Evolutionary conservation across 345 rosid genomes (phyloP).

Genomic region (Salix viminalis): DNA sequence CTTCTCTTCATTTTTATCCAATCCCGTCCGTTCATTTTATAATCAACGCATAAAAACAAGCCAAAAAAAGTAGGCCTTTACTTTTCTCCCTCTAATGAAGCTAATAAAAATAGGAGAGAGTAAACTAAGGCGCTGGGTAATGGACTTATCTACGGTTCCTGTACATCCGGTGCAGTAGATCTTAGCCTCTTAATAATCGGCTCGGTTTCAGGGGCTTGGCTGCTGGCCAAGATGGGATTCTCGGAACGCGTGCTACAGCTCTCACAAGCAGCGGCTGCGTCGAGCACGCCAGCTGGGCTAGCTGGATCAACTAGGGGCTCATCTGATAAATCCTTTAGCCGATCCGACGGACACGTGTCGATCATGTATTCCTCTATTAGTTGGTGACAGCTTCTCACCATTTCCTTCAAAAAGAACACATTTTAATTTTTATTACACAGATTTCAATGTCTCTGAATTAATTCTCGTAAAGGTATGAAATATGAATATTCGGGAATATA

Average conservation of each 20-base stretch:
- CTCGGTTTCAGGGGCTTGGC: slow-evolving; percentile 26
- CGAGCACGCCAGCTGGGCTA: slow-evolving; percentile 62
- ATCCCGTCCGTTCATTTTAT: slow-evolving; percentile 26
- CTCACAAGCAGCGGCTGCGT: slow-evolving; percentile 54
- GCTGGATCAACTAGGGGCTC: slow-evolving; percentile 37
- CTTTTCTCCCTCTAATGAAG: slow-evolving; percentile 9
- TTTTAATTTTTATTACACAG: slow-evolving; percentile 26
- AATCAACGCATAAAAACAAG: slow-evolving; percentile 13
- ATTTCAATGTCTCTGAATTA: slow-evolving; percentile 28
- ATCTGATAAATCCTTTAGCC: slow-evolving; percentile 16
- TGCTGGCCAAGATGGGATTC: slow-evolving; percentile 26
- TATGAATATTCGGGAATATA: slow-evolving; percentile 2
- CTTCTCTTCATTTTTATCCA: slow-evolving; percentile 4
- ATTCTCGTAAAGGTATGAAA: not conserved
- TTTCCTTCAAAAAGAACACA: slow-evolving; percentile 36
- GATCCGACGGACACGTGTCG: slow-evolving; percentile 51
- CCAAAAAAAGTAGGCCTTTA: not conserved
- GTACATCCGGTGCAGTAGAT: slow-evolving; percentile 44
- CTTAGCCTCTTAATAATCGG: slow-evolving; percentile 33
- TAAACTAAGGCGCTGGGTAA: not conserved
- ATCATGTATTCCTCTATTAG: slow-evolving; percentile 59
- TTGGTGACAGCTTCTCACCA: slow-evolving; percentile 73
- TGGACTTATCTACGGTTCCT: slow-evolving; percentile 33
- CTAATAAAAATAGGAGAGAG: not conserved
- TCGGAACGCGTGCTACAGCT: slow-evolving; percentile 50